A percentile compares a stretch with the other conserved stretches of the same genome.
Evolutionary conservation across 1,284 basidiomycete genomes (phyloP).

Genomic region (Tilletiopsis washingtonensis): DNA sequence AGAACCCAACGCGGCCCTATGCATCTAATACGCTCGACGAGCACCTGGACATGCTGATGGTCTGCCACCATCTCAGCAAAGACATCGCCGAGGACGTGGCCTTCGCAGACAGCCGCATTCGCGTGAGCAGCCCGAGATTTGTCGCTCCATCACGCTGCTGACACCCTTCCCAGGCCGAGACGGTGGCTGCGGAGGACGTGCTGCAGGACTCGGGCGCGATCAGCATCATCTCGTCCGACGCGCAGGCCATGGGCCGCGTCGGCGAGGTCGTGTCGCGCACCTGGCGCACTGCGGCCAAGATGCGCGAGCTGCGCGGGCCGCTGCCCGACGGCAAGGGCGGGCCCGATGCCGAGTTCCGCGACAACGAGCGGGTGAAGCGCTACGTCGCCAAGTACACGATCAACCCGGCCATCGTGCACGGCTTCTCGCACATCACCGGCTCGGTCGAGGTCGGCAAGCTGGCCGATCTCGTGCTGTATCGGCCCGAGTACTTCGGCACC

Average conservation of each 20-base stretch:
- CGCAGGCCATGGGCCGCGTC: slow-evolving; percentile 90
- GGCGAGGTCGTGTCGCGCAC: slow-evolving; percentile 89
- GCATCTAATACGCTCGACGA: slow-evolving; percentile 89
- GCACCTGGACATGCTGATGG: slow-evolving; percentile 97
- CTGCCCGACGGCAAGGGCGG: slow-evolving; percentile 48
- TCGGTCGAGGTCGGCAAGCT: slow-evolving; percentile 73
- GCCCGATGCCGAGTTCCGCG: slow-evolving; percentile 54
- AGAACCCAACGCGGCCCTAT: slow-evolving; percentile 90
- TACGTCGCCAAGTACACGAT: slow-evolving; percentile 96
- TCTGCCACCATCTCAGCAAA: slow-evolving; percentile 50
- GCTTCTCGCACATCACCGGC: slow-evolving; percentile 79
- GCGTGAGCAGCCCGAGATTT: too few species aligned
- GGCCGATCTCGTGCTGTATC: slow-evolving; percentile 92
- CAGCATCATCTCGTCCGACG: slow-evolving; percentile 87
- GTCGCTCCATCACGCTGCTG: too few species aligned
- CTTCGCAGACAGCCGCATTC: slow-evolving; percentile 94
- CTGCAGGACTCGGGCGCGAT: slow-evolving; percentile 91
- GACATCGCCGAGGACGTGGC: slow-evolving; percentile 73
- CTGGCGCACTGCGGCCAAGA: slow-evolving; percentile 95
- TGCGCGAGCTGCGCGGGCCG: slow-evolving; percentile 72
- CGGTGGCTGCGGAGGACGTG: slow-evolving; percentile 94
- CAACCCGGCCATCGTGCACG: slow-evolving; percentile 96
- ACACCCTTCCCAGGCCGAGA: too few species aligned
- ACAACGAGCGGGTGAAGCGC: slow-evolving; percentile 93
- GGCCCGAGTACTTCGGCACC: slow-evolving; percentile 81